These are phyloP conservation scores for Starmerella vitae DNA, from an alignment of 805 yeast species.

Conservation along the genomic window DNA sequence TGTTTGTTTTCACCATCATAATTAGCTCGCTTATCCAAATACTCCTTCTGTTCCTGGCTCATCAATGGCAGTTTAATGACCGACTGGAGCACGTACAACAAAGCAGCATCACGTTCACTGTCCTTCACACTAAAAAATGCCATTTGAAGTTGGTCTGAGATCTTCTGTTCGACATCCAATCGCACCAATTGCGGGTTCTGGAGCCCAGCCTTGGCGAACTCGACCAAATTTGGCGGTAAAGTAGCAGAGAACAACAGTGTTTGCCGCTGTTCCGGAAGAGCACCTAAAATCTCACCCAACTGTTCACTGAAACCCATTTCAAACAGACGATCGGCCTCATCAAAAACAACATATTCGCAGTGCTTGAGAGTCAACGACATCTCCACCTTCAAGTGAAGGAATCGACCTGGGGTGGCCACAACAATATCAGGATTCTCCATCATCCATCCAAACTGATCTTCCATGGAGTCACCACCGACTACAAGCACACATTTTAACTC, in stretches of 20 bases:
- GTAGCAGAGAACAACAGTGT: slow-evolving; percentile 90
- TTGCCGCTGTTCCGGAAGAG: slow-evolving; percentile 73
- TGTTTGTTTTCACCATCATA: slow-evolving; percentile 35
- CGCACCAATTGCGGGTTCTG: slow-evolving; percentile 85
- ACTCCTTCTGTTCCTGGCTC: slow-evolving; percentile 49
- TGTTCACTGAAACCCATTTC: slow-evolving; percentile 96
- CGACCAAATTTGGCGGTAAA: slow-evolving; percentile 79
- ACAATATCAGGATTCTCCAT: slow-evolving; percentile 88
- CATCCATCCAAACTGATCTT: slow-evolving; percentile 88
- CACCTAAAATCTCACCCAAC: slow-evolving; percentile 71
- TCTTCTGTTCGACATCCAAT: slow-evolving; percentile 81
- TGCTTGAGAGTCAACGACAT: slow-evolving; percentile 76
- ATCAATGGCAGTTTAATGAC: slow-evolving; percentile 76
- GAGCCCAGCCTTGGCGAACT: slow-evolving; percentile 94
- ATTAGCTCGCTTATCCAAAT: slow-evolving; percentile 37
- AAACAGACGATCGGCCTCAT: slow-evolving; percentile 92
- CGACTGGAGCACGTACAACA: slow-evolving; percentile 63
- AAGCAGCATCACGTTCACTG: slow-evolving; percentile 79
- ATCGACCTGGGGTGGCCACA: slow-evolving; percentile 96
- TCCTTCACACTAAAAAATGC: slow-evolving; percentile 68
- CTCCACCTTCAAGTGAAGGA: slow-evolving; percentile 87
- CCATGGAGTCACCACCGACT: slow-evolving; percentile 98
- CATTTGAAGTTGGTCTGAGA: slow-evolving; percentile 85
- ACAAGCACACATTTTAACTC: slow-evolving; percentile 67
- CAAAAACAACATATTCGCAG: slow-evolving; percentile 84